Evolutionary conservation across 2,329 filamentous ascomycete genomes (phyloP).

Genomic region (Penicillium crustosum): DNA sequence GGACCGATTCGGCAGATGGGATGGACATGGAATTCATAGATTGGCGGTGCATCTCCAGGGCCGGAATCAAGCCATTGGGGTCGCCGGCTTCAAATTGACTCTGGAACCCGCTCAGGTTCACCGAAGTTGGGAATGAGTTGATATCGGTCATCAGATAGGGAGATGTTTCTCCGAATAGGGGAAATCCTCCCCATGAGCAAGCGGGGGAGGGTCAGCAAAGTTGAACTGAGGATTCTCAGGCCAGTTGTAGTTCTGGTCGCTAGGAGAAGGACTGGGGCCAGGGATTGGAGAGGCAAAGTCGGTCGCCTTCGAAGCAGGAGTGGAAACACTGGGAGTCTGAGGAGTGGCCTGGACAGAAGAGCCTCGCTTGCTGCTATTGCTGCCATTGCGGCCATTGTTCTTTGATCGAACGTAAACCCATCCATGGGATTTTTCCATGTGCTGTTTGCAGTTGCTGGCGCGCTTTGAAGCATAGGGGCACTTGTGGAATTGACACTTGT

Average conservation of each 20-base stretch:
- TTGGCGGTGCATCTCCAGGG: conserved; percentile 26
- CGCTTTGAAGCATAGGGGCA: conserved; percentile 95
- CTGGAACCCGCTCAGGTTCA: conserved; percentile 32
- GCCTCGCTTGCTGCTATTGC: conserved; percentile 49
- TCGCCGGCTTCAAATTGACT: conserved; percentile 30
- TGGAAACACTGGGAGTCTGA: conserved; percentile 62
- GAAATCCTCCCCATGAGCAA: conserved; percentile 26
- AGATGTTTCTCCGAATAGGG: conserved; percentile 24
- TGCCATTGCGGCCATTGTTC: conserved; percentile 72
- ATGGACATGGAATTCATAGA: conserved; percentile 28
- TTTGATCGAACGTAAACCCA: conserved; percentile 92
- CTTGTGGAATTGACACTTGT: conserved; percentile 75
- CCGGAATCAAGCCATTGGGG: conserved; percentile 29
- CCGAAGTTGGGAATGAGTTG: conserved; percentile 17
- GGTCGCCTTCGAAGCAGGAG: conserved; percentile 58
- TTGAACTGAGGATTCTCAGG: conserved; percentile 25
- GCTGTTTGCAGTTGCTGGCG: conserved; percentile 95
- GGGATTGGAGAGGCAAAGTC: conserved; percentile 52
- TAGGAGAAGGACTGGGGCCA: conserved; percentile 32
- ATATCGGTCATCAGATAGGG: conserved; percentile 25
- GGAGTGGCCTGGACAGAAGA: conserved; percentile 55
- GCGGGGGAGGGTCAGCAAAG: conserved; percentile 30
- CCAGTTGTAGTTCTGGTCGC: conserved; percentile 13
- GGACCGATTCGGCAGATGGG: conserved; percentile 21
- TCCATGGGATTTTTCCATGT: conserved; percentile 95